Base-by-base conservation (phyloP, 1,284 basidiomycete species). In the Melampsora occidentalis region DNA sequence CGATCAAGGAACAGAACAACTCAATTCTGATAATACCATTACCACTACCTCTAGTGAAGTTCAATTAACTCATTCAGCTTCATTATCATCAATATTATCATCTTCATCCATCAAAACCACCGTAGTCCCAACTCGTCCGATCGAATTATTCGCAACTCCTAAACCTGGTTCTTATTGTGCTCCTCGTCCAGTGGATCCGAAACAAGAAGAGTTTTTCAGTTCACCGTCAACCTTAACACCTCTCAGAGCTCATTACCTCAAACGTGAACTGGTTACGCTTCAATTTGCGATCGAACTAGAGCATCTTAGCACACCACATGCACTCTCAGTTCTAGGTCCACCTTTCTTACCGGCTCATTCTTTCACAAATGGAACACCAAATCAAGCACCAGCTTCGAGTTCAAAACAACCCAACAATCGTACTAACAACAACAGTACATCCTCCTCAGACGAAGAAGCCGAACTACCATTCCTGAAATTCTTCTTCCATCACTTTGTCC, bases 181-280 rank as follows among this genome's bases (percentile, higher is more conserved):
- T 42, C 39, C 39, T 42, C 39, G 39, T 42, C 39, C 39, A 42
- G 39, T 42, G 10, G 39, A 42, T 42, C 39, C 39, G 12, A 57
- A 57, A 57, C n/a, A 57, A 57, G 25, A n/a, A 10, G 25, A 57
- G 6, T 61, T 39, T 2, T 46, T 25, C 28, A 69, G 65, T 49
- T 53, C 67, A 69, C 67, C 72, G 6, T 65, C 78, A 9, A 71
- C 76, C n/a, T 86, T 96, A 65, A 92, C 92, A 0, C 91, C 94
- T 5, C 84, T 94, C 39, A 89, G 93, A 53, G 93, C 93, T 1
- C 94, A 97, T 82, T 97, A 97, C 83, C 90, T 97, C 82, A 97
- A 97, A 85, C 95, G 96, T 84, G 87, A 91, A n/a, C 89, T 97
- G 71, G 88, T 98, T 63, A 89, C 91, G 79, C 88, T 97, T 61